Percentiles rank a stretch among this genome's conserved stretches.
Evolutionary conservation across 2,329 filamentous ascomycete genomes (phyloP).

Genomic region (Juglanconis juglandina): DNA sequence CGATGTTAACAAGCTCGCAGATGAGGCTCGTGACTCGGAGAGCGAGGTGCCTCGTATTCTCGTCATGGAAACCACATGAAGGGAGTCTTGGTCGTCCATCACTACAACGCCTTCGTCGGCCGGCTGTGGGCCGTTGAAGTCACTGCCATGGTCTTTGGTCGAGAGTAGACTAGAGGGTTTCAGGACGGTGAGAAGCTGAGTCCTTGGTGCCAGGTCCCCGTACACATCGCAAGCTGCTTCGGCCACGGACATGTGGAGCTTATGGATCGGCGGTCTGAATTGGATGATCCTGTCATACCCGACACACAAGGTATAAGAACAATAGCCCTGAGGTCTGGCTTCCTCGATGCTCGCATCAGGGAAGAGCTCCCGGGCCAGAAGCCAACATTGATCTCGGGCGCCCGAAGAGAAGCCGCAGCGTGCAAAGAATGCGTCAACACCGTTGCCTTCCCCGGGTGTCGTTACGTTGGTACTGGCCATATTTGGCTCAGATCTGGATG

Average conservation of each 20-base stretch:
- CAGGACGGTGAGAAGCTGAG: slow-evolving; percentile 35
- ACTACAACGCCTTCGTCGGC: slow-evolving; percentile 20
- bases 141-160: background rate
- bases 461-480: no score
- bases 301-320: slow-evolving; percentile 47
- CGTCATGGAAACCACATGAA: slow-evolving; percentile 41
- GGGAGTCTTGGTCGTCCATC: slow-evolving; percentile 8
- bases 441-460: background rate
- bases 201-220: slow-evolving; percentile 39
- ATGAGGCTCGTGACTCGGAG: slow-evolving; percentile 26
- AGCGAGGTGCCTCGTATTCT: slow-evolving; percentile 41
- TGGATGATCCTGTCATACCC: slow-evolving; percentile 40
- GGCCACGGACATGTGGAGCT: slow-evolving; percentile 37
- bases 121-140: background rate
- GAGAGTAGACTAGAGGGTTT: background rate
- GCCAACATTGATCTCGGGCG: slow-evolving; percentile 4
- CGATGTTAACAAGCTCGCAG: background rate
- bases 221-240: slow-evolving; percentile 37
- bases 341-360: slow-evolving; percentile 29
- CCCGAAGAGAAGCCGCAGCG: slow-evolving; percentile 4
- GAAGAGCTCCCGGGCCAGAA: slow-evolving; percentile 31
- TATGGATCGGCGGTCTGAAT: slow-evolving; percentile 43
- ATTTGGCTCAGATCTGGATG: no score
- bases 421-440: slow-evolving; percentile 14
- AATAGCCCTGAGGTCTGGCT: slow-evolving; percentile 45